phyloP scores from a whole-genome alignment of 2,329 filamentous ascomycete species.

The Pseudocercospora crystallina region DNA sequence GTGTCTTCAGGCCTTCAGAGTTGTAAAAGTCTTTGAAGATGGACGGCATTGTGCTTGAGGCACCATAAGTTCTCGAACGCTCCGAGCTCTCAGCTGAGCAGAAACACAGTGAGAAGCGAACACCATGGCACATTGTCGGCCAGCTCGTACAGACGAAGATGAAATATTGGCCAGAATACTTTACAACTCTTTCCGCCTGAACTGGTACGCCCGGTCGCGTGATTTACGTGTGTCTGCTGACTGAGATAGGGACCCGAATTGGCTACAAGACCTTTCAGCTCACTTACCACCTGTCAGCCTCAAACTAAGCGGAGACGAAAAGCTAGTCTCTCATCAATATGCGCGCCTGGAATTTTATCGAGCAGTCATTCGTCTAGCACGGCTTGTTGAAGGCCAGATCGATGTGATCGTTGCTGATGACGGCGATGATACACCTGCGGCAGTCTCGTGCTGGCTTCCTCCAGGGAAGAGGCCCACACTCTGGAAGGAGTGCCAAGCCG shows the following conservation, averaged over 20 bases:
- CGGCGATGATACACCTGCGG: not conserved
- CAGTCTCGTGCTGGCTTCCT: not conserved
- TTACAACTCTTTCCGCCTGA: conserved; percentile 1
- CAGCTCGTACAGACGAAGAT: conserved; percentile 1
- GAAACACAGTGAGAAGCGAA: too few species aligned
- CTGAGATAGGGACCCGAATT: not conserved
- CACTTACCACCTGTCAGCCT: not conserved
- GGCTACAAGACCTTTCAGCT: not conserved
- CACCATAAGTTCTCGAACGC: too few species aligned
- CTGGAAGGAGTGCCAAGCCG: too few species aligned
- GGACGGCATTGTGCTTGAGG: too few species aligned
- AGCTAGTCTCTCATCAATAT: not conserved
- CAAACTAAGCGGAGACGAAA: not conserved
- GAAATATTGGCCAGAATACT: conserved; percentile 1
- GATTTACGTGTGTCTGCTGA: not conserved
- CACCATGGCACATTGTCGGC: not conserved
- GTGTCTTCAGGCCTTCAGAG: too few species aligned
- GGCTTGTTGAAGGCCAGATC: not conserved
- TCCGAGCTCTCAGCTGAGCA: too few species aligned
- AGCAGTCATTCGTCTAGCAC: not conserved
- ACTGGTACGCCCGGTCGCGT: not conserved
- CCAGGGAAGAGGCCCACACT: not conserved
- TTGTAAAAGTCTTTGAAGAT: too few species aligned
- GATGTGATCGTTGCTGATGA: not conserved
- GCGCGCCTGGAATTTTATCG: not conserved